phyloP scores from a whole-genome alignment of 2,329 filamentous ascomycete genomes.

The Esteya vermicola region DNA sequence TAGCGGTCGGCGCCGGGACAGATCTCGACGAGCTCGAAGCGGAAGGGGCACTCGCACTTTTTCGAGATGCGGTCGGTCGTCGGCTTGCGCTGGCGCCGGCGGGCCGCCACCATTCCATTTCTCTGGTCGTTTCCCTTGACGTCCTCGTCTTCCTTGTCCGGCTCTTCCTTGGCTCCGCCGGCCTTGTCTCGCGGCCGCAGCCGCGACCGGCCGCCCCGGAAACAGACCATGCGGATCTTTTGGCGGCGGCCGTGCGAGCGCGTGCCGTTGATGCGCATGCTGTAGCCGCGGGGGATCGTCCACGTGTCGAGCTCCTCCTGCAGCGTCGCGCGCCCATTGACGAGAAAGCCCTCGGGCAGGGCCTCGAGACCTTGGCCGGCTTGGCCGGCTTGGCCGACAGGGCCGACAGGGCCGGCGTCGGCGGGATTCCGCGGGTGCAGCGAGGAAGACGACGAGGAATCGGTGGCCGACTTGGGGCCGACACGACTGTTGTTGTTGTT shows the following conservation, averaged over 20 bases:
- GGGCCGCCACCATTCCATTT: not conserved
- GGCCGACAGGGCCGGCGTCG: constrained; percentile 6
- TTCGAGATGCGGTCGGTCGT: constrained; percentile 20
- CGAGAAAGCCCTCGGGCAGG: constrained; percentile 19
- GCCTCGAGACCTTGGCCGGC: constrained; percentile 19
- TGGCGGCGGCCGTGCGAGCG: constrained; percentile 20
- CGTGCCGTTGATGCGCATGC: constrained; percentile 23
- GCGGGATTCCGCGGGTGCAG: constrained; percentile 1
- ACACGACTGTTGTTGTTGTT: too few species aligned
- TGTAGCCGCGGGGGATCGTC: constrained; percentile 22
- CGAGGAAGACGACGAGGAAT: not conserved
- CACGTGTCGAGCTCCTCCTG: constrained; percentile 21
- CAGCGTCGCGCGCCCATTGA: constrained; percentile 18
- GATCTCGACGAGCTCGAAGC: constrained; percentile 22
- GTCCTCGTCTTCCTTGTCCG: not conserved
- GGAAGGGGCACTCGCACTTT: constrained; percentile 23
- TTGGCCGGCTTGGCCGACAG: too few species aligned
- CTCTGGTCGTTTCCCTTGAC: not conserved
- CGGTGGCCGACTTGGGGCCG: not conserved
- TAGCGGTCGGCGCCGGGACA: constrained; percentile 19
- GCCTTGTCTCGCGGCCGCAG: constrained; percentile 11
- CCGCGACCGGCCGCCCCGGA: constrained; percentile 21
- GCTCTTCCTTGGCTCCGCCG: not conserved
- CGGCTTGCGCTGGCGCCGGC: constrained; percentile 16
- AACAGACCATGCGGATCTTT: constrained; percentile 24